These are phyloP conservation scores for Coccomyxa subellipsoidea DNA, from an alignment of 163 green algal genomes.

Conservation along the genomic window DNA sequence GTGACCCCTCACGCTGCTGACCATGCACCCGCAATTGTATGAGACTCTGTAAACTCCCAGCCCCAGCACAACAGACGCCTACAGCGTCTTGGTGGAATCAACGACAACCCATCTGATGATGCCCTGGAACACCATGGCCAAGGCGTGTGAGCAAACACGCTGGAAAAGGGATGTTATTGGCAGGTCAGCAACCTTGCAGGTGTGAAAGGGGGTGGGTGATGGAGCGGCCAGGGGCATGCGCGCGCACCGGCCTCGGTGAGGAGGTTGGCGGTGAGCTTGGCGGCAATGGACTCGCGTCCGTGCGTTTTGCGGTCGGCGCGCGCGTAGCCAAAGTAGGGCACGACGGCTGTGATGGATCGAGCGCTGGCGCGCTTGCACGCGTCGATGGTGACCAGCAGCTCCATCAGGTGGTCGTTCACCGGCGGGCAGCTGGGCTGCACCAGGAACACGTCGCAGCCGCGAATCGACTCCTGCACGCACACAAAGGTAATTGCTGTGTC, in stretches of 20 bases:
- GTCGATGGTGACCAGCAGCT: constrained; percentile 98
- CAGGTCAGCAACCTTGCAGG: too few relatives aligned
- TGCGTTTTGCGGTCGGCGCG: constrained; percentile 92
- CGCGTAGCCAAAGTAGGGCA: constrained; percentile 88
- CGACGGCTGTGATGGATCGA: constrained; percentile 94
- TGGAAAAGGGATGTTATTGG: too few relatives aligned
- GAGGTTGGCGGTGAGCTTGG: constrained; percentile 91
- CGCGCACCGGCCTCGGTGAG: constrained; percentile 57
- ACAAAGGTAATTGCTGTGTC: constrained; percentile 21
- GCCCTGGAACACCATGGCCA: too few relatives aligned
- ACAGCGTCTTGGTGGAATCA: too few relatives aligned
- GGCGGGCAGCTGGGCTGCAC: constrained; percentile 94
- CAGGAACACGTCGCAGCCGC: constrained; percentile 99
- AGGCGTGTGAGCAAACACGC: too few relatives aligned
- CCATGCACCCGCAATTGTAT: too few relatives aligned
- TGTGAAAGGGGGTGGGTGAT: too few relatives aligned
- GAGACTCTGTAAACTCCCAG: too few relatives aligned
- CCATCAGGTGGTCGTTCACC: constrained; percentile 96
- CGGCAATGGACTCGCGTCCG: constrained; percentile 84
- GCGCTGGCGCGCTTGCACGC: constrained; percentile 87
- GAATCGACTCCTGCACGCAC: constrained; percentile 85
- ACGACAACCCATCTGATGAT: too few relatives aligned
- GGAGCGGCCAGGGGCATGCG: not conserved
- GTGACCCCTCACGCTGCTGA: too few relatives aligned
- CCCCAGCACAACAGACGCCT: too few relatives aligned